Percentiles rank a stretch among this genome's conserved stretches.
phyloP scores from a whole-genome alignment of 345 rosid genomes.

The Rhodamnia rubescens region DNA sequence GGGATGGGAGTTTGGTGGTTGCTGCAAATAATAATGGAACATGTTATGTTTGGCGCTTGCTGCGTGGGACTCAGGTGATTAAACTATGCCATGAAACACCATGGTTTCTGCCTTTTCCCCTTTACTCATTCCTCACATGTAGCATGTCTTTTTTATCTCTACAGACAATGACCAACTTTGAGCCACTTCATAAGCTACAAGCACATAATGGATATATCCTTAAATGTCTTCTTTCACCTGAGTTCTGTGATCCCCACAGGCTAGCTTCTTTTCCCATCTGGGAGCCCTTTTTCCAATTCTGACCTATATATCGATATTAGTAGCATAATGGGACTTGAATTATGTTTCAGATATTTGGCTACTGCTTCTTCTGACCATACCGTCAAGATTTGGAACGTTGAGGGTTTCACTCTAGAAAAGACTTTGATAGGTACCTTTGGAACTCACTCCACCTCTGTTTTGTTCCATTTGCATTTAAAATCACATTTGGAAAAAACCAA shows the following conservation, averaged over 20 bases:
- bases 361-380: constrained; percentile 93
- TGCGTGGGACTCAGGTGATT: constrained; percentile 65
- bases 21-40: constrained; percentile 94
- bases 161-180: constrained; percentile 86
- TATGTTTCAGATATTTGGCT: constrained; percentile 62
- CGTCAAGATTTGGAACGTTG: constrained; percentile 95
- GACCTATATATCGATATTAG: not conserved
- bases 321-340: not conserved
- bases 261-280: constrained; percentile 7
- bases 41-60: constrained; percentile 90
- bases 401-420: constrained; percentile 88
- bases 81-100: not conserved
- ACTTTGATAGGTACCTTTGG: constrained; percentile 45
- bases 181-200: constrained; percentile 93
- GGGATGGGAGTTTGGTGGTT: constrained; percentile 95
- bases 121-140: not conserved
- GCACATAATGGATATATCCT: constrained; percentile 85
- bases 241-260: constrained; percentile 76
- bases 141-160: not conserved
- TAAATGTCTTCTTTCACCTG: constrained; percentile 89
- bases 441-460: not conserved
- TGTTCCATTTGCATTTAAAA: not conserved
- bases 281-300: not conserved
- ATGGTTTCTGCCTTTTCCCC: not conserved
- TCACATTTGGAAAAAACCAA: no score